A percentile compares a stretch with the other conserved stretches of the same genome.
These are phyloP conservation scores for Plasmodium ovale DNA, from an alignment of 169 alveolate genomes.

Conservation along the genomic window DNA sequence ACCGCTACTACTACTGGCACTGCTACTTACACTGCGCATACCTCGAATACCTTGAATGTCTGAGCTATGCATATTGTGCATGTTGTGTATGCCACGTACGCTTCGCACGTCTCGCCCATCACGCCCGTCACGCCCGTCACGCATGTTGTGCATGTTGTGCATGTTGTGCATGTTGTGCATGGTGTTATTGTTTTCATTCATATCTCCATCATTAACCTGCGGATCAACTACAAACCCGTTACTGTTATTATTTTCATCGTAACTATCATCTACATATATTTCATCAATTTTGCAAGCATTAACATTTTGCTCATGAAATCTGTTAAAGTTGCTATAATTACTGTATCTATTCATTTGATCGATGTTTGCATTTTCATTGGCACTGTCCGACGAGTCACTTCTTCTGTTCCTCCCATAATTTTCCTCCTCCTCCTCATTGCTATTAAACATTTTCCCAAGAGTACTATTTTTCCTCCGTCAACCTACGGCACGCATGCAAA, in stretches of 20 bases:
- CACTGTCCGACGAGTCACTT: conserved; percentile 62
- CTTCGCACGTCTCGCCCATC: neutral
- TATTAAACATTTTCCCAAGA: conserved; percentile 56
- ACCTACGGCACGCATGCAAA: no score
- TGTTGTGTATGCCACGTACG: neutral
- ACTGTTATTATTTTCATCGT: conserved; percentile 37
- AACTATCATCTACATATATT: conserved; percentile 69
- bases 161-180: neutral
- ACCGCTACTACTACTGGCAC: neutral
- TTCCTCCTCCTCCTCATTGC: conserved; percentile 45
- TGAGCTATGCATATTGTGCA: neutral
- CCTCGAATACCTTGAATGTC: no score
- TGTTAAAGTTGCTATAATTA: conserved; percentile 47
- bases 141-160: neutral
- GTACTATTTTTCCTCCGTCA: no score
- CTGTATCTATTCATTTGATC: conserved; percentile 19
- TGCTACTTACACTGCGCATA: neutral
- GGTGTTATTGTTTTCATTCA: neutral
- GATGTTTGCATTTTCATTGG: conserved; percentile 8
- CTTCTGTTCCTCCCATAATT: conserved; percentile 11
- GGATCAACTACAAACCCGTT: no score
- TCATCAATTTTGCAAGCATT: conserved; percentile 54
- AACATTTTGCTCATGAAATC: conserved; percentile 70
- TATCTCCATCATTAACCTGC: no score
- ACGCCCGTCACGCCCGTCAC: neutral